These are phyloP conservation scores for Diutina pseudorugosa DNA, from an alignment of 1,139 yeast species.

Conservation along the genomic window DNA sequence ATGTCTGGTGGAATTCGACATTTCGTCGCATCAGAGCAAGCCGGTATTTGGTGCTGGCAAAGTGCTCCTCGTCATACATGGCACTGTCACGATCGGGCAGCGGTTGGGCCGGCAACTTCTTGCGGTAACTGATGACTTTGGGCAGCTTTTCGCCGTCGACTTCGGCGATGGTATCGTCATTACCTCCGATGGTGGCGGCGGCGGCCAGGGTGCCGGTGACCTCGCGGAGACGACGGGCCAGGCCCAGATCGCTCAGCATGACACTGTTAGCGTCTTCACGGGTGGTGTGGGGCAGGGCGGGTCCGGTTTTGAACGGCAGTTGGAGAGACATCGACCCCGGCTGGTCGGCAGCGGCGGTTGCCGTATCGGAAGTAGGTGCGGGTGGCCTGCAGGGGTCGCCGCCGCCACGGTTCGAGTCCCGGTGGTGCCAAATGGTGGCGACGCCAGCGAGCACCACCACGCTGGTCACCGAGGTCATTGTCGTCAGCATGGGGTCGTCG, in stretches of 20 bases:
- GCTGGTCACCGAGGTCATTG: too few relatives aligned
- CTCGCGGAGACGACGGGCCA: conserved; percentile 2
- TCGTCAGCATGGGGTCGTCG: too few relatives aligned
- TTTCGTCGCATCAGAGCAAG: conserved; percentile 64
- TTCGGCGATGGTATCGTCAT: background rate
- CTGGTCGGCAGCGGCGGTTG: background rate
- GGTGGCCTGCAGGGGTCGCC: background rate
- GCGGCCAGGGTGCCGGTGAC: background rate
- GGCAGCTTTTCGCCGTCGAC: conserved; percentile 18
- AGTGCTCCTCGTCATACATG: conserved; percentile 27
- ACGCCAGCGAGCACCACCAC: too few relatives aligned
- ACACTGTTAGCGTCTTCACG: conserved; percentile 32
- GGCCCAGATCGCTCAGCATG: background rate
- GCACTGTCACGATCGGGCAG: conserved; percentile 19
- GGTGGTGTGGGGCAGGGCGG: conserved; percentile 51
- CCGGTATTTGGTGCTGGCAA: conserved; percentile 23
- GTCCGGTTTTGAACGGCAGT: conserved; percentile 36
- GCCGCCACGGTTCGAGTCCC: background rate
- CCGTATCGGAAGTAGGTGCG: background rate
- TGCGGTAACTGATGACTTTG: conserved; percentile 36
- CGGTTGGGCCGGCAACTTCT: conserved; percentile 21
- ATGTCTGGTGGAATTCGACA: conserved; percentile 66
- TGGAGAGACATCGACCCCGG: conserved; percentile 12
- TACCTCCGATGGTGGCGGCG: background rate
- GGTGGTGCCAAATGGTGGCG: background rate